phyloP scores from a whole-genome alignment of 768 basidiomycete genomes.

The Panaeolus cyanescens region DNA sequence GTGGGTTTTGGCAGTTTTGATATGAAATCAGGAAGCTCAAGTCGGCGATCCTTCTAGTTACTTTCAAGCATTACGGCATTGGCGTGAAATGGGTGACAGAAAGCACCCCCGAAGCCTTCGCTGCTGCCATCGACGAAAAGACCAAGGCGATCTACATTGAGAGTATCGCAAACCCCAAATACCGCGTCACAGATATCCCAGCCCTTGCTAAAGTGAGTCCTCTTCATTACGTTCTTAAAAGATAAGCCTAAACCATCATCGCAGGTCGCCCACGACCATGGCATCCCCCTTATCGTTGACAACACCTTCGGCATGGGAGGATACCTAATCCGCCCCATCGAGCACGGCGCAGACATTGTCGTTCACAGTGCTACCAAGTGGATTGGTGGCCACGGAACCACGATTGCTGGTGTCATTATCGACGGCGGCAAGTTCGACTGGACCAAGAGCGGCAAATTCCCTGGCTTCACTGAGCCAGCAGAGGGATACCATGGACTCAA shows the following conservation, averaged over 20 bases:
- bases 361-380: slow-evolving; percentile 85
- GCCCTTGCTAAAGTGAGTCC: slow-evolving; percentile 63
- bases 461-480: slow-evolving; percentile 70
- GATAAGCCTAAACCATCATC: background rate
- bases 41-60: slow-evolving; percentile 38
- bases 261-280: slow-evolving; percentile 69
- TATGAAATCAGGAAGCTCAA: background rate
- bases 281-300: slow-evolving; percentile 79
- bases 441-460: slow-evolving; percentile 67
- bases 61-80: slow-evolving; percentile 71
- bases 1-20: slow-evolving; percentile 22
- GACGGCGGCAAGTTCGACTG: slow-evolving; percentile 81
- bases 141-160: slow-evolving; percentile 81
- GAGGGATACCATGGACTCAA: slow-evolving; percentile 77
- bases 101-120: slow-evolving; percentile 57
- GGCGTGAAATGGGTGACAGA: slow-evolving; percentile 62
- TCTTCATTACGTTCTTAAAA: background rate
- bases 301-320: slow-evolving; percentile 80
- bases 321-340: slow-evolving; percentile 70
- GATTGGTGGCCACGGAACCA: slow-evolving; percentile 83
- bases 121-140: slow-evolving; percentile 69
- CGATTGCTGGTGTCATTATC: slow-evolving; percentile 75
- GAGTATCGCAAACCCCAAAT: slow-evolving; percentile 81
- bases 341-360: slow-evolving; percentile 78
- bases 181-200: slow-evolving; percentile 64